A percentile compares a stretch with the other conserved stretches of the same genome.
Conservation (phyloP, 2,329 filamentous ascomycete genomes). For the Exophiala sideris region DNA sequence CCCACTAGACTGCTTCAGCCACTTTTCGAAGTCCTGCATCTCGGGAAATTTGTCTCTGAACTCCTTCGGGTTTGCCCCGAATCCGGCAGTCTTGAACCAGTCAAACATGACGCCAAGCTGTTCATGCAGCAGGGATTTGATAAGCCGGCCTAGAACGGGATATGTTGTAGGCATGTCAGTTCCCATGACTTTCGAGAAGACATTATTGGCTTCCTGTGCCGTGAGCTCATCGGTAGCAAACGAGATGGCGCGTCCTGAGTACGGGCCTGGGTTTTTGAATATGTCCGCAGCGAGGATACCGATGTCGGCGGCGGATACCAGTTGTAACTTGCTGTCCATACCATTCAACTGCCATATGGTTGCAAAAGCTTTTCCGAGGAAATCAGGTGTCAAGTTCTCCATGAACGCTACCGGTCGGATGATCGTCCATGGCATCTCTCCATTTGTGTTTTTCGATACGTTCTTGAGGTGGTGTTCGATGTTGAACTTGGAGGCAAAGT, state of each 20-base stretch:
- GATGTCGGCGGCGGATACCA: constrained; percentile 43
- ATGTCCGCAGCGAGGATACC: constrained; percentile 47
- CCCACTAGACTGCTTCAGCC: constrained; percentile 39
- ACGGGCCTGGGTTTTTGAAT: constrained; percentile 41
- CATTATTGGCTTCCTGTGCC: constrained; percentile 31
- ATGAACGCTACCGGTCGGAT: constrained; percentile 30
- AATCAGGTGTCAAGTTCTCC: constrained; percentile 27
- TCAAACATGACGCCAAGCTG: constrained; percentile 44
- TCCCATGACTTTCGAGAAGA: constrained; percentile 33
- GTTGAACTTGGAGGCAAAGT: constrained; percentile 31
- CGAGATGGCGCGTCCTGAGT: constrained; percentile 39
- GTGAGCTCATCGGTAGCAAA: constrained; percentile 48
- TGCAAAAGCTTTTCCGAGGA: constrained; percentile 25
- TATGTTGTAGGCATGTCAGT: constrained; percentile 35
- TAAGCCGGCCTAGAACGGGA: constrained; percentile 37
- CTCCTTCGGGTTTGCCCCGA: constrained; percentile 42
- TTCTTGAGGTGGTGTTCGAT: constrained; percentile 33
- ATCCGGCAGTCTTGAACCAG: constrained; percentile 51
- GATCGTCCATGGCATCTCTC: constrained; percentile 29
- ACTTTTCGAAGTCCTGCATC: constrained; percentile 46
- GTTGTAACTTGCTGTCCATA: constrained; percentile 41
- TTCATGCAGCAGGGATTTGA: constrained; percentile 45
- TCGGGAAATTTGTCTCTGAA: constrained; percentile 43
- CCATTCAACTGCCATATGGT: constrained; percentile 29
- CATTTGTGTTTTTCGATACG: constrained; percentile 30